A percentile compares a stretch with the other conserved stretches of the same genome.
Evolutionary conservation across 1,139 yeast genomes (phyloP).

Genomic region (Zygoascus meyerae): DNA sequence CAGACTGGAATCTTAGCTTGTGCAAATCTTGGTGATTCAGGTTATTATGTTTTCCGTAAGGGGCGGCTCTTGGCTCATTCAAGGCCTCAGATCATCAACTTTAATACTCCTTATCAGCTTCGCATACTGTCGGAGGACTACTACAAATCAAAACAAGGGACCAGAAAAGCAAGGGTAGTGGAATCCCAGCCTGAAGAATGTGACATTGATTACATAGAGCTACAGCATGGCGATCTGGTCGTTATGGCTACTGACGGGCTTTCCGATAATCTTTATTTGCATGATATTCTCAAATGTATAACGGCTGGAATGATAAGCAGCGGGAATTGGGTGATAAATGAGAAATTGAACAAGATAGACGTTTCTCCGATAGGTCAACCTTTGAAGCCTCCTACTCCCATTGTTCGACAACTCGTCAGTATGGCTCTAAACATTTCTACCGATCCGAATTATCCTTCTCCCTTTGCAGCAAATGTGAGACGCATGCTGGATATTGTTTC

Average conservation of each 20-base stretch:
- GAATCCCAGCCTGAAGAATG: slow-evolving; percentile 47
- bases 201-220: slow-evolving; percentile 33
- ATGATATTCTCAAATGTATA: slow-evolving; percentile 56
- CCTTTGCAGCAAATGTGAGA: slow-evolving; percentile 77
- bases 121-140: slow-evolving; percentile 61
- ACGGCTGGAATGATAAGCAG: slow-evolving; percentile 26
- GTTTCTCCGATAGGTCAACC: background rate
- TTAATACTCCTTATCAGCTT: slow-evolving; percentile 88
- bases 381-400: slow-evolving; percentile 19
- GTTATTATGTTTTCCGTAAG: slow-evolving; percentile 80
- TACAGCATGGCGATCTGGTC: slow-evolving; percentile 61
- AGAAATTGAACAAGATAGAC: slow-evolving; percentile 1
- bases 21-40: slow-evolving; percentile 90
- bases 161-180: slow-evolving; percentile 45
- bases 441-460: slow-evolving; percentile 72
- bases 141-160: background rate
- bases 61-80: slow-evolving; percentile 61
- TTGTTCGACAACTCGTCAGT: slow-evolving; percentile 56
- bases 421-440: slow-evolving; percentile 66
- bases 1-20: slow-evolving; percentile 50
- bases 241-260: slow-evolving; percentile 93
- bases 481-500: slow-evolving; percentile 50
- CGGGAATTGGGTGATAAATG: slow-evolving; percentile 14
- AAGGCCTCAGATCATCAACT: slow-evolving; percentile 74
- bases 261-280: slow-evolving; percentile 72